These are phyloP conservation scores for Solanum chiquidenum DNA, from an alignment of 257 asterid species.

Conservation along the genomic window DNA sequence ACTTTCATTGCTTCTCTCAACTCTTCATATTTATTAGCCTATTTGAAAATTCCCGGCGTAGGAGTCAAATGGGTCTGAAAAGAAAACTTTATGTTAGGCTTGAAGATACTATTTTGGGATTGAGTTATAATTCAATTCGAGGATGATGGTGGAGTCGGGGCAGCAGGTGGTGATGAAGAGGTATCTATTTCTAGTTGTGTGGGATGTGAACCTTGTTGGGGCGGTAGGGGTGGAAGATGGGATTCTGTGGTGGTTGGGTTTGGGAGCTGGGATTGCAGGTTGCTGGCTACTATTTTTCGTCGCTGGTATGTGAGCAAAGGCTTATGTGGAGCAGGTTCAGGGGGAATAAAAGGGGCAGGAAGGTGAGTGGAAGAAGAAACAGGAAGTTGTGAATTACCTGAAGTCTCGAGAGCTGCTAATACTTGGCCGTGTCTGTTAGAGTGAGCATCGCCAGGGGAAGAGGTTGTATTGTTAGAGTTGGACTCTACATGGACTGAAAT, in stretches of 20 bases:
- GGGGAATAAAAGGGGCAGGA: no score
- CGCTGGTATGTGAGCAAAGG: no score
- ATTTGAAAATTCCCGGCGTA: neutral
- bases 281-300: neutral
- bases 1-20: neutral
- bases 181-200: neutral
- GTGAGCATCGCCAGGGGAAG: no score
- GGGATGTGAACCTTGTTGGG: neutral
- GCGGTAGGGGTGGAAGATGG: neutral
- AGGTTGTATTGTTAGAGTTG: no score
- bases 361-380: no score
- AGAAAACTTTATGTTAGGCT: neutral
- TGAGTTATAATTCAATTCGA: neutral
- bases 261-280: neutral
- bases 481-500: neutral
- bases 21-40: neutral
- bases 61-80: neutral
- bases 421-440: no score
- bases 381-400: neutral
- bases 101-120: neutral
- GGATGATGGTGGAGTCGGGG: neutral
- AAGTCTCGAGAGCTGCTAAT: neutral
- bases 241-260: neutral
- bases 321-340: no score
- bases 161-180: neutral